A percentile compares a stretch with the other conserved stretches of the same genome.
These are phyloP conservation scores for Linaria vulgaris DNA, from an alignment of 257 asterid species.

Conservation along the genomic window DNA sequence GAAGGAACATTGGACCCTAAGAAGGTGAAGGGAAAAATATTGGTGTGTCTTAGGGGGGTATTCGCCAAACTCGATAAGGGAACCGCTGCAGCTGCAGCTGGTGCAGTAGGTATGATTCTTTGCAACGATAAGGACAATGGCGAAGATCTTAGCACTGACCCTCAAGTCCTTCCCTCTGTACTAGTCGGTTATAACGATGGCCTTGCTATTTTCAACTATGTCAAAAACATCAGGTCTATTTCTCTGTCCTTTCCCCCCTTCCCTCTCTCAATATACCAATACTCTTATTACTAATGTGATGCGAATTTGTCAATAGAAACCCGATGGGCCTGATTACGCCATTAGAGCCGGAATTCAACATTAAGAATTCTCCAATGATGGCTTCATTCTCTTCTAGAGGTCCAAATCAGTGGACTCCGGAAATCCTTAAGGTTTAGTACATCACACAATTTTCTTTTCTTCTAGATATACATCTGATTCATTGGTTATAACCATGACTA, in stretches of 20 bases:
- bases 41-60: slow-evolving; percentile 54
- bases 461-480: too few species aligned
- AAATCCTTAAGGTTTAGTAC: background rate
- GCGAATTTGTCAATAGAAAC: too few species aligned
- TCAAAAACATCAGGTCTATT: slow-evolving; percentile 38
- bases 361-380: too few species aligned
- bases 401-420: too few species aligned
- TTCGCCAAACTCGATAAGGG: slow-evolving; percentile 41
- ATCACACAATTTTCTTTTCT: too few species aligned
- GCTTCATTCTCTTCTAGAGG: too few species aligned
- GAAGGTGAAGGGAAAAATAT: slow-evolving; percentile 56
- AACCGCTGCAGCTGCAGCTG: slow-evolving; percentile 36
- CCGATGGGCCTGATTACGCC: too few species aligned
- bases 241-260: too few species aligned
- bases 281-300: too few species aligned
- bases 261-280: too few species aligned
- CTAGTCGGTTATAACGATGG: slow-evolving; percentile 52
- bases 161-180: slow-evolving; percentile 55
- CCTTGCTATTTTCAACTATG: slow-evolving; percentile 34
- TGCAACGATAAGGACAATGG: slow-evolving; percentile 32
- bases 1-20: slow-evolving; percentile 36
- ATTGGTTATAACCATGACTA: too few species aligned
- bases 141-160: slow-evolving; percentile 26
- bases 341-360: too few species aligned
- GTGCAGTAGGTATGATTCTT: slow-evolving; percentile 70